These are phyloP conservation scores for Diaporthe ilicicola DNA, from an alignment of 2,329 filamentous ascomycete genomes.

Conservation along the genomic window DNA sequence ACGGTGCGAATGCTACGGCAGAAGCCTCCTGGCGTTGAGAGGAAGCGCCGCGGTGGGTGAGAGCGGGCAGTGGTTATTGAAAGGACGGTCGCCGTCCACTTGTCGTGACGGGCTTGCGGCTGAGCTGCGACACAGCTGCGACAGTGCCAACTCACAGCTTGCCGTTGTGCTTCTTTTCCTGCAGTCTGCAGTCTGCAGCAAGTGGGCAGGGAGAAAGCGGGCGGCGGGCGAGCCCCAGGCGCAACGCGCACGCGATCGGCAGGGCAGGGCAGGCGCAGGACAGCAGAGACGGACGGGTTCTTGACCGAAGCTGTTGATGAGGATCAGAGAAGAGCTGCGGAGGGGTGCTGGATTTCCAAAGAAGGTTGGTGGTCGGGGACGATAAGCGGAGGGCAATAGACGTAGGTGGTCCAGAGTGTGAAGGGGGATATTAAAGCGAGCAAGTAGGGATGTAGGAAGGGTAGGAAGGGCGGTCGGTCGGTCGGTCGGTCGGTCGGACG, in stretches of 20 bases:
- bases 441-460: too few relatives aligned
- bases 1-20: slow-evolving; percentile 16
- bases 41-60: slow-evolving; percentile 14
- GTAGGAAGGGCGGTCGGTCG: too few relatives aligned
- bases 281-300: not conserved
- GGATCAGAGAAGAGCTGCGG: slow-evolving; percentile 11
- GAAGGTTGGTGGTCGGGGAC: slow-evolving; percentile 19
- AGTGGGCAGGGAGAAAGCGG: slow-evolving; percentile 7
- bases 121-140: slow-evolving; percentile 22
- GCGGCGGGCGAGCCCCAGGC: slow-evolving; percentile 1
- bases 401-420: slow-evolving; percentile 16
- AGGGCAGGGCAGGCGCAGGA: not conserved
- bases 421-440: slow-evolving; percentile 9
- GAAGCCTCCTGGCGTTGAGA: slow-evolving; percentile 18
- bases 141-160: slow-evolving; percentile 20
- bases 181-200: slow-evolving; percentile 28
- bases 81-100: slow-evolving; percentile 22
- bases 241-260: slow-evolving; percentile 12
- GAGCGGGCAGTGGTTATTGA: slow-evolving; percentile 12
- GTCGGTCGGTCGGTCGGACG: too few relatives aligned
- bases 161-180: slow-evolving; percentile 17
- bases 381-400: slow-evolving; percentile 5
- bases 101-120: slow-evolving; percentile 11
- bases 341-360: slow-evolving; percentile 16
- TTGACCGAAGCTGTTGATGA: slow-evolving; percentile 18